A percentile compares a stretch with the other conserved stretches of the same genome.
Conservation (phyloP, 768 basidiomycete species). For the Termitomyces sp. region DNA sequence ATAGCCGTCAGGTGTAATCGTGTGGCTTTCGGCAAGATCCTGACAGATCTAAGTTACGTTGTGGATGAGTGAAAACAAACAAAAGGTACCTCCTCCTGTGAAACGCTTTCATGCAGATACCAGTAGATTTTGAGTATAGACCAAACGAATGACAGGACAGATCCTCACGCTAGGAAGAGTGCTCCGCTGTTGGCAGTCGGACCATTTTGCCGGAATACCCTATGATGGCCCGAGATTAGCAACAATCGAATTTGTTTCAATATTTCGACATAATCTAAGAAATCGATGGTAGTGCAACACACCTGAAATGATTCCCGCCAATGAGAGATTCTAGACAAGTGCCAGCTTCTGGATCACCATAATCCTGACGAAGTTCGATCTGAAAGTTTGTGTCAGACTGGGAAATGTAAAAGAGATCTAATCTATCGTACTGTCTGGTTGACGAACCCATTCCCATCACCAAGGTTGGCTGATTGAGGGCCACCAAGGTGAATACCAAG, state of each 20-base stretch:
- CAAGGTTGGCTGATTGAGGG: conserved; percentile 68
- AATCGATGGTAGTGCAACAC: conserved; percentile 8
- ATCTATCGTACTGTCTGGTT: conserved; percentile 41
- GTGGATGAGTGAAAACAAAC: neutral
- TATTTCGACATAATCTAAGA: neutral
- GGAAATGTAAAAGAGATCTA: neutral
- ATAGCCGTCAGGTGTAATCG: conserved; percentile 29
- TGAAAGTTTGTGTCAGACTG: conserved; percentile 31
- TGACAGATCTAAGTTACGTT: conserved; percentile 5
- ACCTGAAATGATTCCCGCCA: conserved; percentile 80
- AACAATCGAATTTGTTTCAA: neutral
- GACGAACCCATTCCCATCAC: conserved; percentile 68
- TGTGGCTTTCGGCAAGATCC: conserved; percentile 24
- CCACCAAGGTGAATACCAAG: conserved; percentile 66
- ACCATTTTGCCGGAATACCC: conserved; percentile 58
- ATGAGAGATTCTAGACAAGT: conserved; percentile 75
- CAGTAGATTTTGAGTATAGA: neutral
- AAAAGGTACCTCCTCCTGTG: conserved; percentile 27
- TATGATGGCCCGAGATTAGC: conserved; percentile 13
- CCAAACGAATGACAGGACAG: neutral
- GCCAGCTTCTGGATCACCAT: conserved; percentile 53
- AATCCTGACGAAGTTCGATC: conserved; percentile 74
- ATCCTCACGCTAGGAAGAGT: conserved; percentile 44
- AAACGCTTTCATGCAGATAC: conserved; percentile 20
- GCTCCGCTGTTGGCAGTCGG: conserved; percentile 39